phyloP scores from a whole-genome alignment of 2,329 filamentous ascomycete species.

The Berkeleyomyces basicola region DNA sequence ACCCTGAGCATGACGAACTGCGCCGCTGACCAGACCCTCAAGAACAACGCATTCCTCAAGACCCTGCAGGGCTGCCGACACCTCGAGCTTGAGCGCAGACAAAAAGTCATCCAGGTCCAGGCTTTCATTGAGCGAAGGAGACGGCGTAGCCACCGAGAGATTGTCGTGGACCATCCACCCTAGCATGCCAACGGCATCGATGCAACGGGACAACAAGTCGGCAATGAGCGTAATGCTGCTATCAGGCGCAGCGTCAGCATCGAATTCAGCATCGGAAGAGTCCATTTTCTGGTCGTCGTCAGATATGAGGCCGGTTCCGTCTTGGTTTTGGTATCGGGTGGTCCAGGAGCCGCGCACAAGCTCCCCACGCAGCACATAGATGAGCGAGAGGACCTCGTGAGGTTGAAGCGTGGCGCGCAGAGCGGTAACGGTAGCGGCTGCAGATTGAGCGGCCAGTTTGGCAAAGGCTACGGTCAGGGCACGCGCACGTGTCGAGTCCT shows the following conservation, averaged over 20 bases:
- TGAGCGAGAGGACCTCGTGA: constrained; percentile 53
- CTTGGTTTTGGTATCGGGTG: constrained; percentile 34
- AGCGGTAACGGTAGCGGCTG: constrained; percentile 40
- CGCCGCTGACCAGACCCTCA: constrained; percentile 46
- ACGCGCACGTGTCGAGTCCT: constrained; percentile 43
- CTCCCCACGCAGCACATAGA: constrained; percentile 56
- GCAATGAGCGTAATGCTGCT: constrained; percentile 55
- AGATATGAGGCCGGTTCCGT: background rate
- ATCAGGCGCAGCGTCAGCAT: constrained; percentile 33
- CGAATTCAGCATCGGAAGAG: constrained; percentile 26
- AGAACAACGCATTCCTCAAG: constrained; percentile 52
- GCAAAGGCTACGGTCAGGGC: constrained; percentile 52
- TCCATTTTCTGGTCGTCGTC: constrained; percentile 27
- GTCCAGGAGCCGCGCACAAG: constrained; percentile 64
- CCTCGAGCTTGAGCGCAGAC: constrained; percentile 47
- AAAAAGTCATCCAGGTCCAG: constrained; percentile 47
- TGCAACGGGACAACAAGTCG: constrained; percentile 52
- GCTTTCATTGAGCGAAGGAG: constrained; percentile 30
- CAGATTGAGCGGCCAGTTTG: constrained; percentile 51
- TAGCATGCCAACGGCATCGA: constrained; percentile 58
- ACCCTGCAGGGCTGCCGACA: constrained; percentile 54
- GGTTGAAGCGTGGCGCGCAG: constrained; percentile 47
- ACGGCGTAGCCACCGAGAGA: background rate
- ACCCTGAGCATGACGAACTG: constrained; percentile 41
- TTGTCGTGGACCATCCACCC: constrained; percentile 51